These are phyloP conservation scores for Chenopodium quinoa DNA, from an alignment of 148 eudicot species.

Conservation along the genomic window DNA sequence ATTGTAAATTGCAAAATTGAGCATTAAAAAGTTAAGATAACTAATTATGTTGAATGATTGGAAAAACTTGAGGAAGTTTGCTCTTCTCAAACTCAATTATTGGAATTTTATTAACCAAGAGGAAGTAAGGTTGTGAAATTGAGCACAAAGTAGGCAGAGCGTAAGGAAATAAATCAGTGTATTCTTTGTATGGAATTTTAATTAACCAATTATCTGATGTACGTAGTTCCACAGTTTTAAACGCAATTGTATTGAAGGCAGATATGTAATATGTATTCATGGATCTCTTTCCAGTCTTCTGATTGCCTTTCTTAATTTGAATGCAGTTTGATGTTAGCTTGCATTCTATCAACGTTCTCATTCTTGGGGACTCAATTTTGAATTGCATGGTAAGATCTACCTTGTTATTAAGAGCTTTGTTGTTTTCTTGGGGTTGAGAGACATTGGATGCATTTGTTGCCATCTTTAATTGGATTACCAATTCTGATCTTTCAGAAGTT, in stretches of 20 bases:
- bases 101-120: neutral
- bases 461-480: slow-evolving; percentile 11
- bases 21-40: neutral
- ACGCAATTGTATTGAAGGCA: neutral
- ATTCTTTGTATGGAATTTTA: neutral
- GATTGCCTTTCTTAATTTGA: neutral
- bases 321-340: slow-evolving; percentile 39
- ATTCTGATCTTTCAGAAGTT: slow-evolving; percentile 47
- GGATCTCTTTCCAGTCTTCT: neutral
- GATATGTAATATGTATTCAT: neutral
- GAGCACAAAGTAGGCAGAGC: neutral
- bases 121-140: neutral
- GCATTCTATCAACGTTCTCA: slow-evolving; percentile 42
- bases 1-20: neutral
- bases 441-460: neutral
- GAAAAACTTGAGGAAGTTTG: neutral
- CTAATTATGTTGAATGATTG: neutral
- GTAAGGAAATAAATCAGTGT: neutral
- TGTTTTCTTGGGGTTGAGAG: neutral
- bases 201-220: neutral
- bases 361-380: slow-evolving; percentile 38
- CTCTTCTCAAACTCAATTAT: neutral
- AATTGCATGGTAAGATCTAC: slow-evolving; percentile 42
- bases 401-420: neutral
- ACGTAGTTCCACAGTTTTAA: neutral